Evolutionary conservation across 345 rosid species (phyloP), one percentile per base, ranked within the genome.

Genomic region (Euphorbia tirucalli): DNA sequence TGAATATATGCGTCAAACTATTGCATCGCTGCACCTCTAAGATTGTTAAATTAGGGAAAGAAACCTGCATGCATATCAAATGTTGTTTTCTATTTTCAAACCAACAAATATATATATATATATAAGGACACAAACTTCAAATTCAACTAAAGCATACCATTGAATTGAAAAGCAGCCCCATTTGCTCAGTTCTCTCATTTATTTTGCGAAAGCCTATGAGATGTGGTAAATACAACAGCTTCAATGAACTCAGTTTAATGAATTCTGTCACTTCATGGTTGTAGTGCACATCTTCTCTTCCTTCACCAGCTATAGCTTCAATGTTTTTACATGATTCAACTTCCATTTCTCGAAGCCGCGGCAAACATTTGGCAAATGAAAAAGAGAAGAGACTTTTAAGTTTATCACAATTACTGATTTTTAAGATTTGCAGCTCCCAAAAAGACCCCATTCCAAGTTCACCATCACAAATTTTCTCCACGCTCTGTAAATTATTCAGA

Each of bases 321-420:
- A 52, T 52, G 57, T 52, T 52, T 19, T 7, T 2, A 52, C 57
- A 52, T 5, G 21, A 1, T 0, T n/a, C 3, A 21, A 52, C 57
- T 4, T 52, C 25, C 25, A 52, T 19, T 52, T 19, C 57, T 52
- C 2, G 57, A 52, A 52, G 57, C 24, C n/a, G 24, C 5, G 9
- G 10, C 19, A 52, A 52, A 52, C 10, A 52, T n/a, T 52, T 52
- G 24, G 25, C 25, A n/a, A 18, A 52, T 7, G 24, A 52, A 52
- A 5, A 52, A 0, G 57, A 52, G 24, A 52, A 19, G 25, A 52
- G 57, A 7, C 0, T 19, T 25, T 4, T 52, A 24, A 52, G 14
- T 60, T 28, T 66, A 0, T 52, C 3, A 24, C 79, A 78, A 13
- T 4, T 5, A n/a, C 14, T 19, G 15, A 81, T 77, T 10, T 39